Conservation (phyloP, 2,329 filamentous ascomycete species). For the Immersiporthe knoxdaviesiana region DNA sequence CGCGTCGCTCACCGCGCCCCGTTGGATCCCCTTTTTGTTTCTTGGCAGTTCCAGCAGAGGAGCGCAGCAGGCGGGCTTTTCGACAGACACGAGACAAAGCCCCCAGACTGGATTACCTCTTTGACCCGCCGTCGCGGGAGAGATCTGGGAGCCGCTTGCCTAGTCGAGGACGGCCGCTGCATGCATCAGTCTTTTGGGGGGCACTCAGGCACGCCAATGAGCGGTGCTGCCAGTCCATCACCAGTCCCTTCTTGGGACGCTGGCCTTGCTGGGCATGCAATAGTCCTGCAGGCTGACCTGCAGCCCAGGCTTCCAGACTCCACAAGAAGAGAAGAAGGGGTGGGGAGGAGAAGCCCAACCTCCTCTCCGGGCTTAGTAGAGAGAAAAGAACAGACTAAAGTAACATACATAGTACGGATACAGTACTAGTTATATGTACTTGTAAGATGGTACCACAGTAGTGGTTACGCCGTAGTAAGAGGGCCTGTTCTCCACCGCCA, state of each 20-base stretch:
- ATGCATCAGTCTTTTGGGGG: background rate
- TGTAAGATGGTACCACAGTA: background rate
- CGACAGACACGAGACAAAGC: background rate
- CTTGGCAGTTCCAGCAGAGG: background rate
- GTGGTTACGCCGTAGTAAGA: background rate
- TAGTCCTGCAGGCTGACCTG: slow-evolving; percentile 14
- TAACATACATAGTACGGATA: background rate
- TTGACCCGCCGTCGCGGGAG: background rate
- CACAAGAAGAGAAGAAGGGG: background rate
- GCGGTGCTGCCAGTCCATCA: slow-evolving; percentile 4
- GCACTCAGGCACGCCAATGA: slow-evolving; percentile 17
- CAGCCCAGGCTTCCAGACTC: slow-evolving; percentile 9
- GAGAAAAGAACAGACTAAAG: background rate
- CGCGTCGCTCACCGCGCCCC: background rate
- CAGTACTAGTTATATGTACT: background rate
- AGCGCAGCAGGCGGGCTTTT: background rate
- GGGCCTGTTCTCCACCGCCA: background rate
- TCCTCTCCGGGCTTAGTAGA: background rate
- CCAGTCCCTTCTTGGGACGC: slow-evolving; percentile 19
- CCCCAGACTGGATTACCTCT: background rate
- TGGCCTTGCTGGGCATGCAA: slow-evolving; percentile 11
- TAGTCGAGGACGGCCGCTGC: background rate
- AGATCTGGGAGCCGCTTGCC: background rate
- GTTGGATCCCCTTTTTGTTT: background rate
- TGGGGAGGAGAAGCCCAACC: background rate